phyloP scores from a whole-genome alignment of 78 protist species.

The Planoprotostelium fungivorum region DNA sequence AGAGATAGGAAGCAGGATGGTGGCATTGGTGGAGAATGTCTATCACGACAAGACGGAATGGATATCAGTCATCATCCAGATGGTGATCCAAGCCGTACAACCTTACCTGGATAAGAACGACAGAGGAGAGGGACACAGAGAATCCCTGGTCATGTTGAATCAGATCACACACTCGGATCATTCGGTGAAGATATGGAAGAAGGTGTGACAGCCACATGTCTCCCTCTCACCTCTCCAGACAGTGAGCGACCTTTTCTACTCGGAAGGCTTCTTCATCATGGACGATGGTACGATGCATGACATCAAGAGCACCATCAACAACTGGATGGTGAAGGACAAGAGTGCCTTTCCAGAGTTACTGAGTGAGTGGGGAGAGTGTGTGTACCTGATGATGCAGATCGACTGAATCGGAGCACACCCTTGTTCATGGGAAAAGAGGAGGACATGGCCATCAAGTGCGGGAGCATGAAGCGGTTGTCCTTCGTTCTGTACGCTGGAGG shows the following conservation, averaged over 20 bases:
- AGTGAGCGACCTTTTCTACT: neutral
- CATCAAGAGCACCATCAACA: no score
- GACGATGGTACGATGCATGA: neutral
- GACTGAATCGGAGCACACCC: neutral
- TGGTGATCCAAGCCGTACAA: neutral
- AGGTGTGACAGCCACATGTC: neutral
- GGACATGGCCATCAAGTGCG: neutral
- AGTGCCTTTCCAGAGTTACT: neutral
- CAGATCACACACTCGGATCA: neutral
- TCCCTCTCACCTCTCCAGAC: neutral
- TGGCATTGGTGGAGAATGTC: neutral
- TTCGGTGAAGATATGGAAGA: neutral
- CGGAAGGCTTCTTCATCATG: neutral
- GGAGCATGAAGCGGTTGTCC: neutral
- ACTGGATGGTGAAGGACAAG: neutral
- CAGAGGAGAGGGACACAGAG: no score
- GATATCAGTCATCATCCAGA: neutral
- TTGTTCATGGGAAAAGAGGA: neutral
- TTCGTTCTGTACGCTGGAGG: neutral
- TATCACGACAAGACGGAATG: neutral
- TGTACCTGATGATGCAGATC: no score
- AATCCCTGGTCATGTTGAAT: no score
- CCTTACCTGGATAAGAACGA: neutral
- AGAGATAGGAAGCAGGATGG: neutral
- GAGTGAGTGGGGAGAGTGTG: no score